phyloP scores from a whole-genome alignment of 106 monocot species.

The Allium fistulosum region DNA sequence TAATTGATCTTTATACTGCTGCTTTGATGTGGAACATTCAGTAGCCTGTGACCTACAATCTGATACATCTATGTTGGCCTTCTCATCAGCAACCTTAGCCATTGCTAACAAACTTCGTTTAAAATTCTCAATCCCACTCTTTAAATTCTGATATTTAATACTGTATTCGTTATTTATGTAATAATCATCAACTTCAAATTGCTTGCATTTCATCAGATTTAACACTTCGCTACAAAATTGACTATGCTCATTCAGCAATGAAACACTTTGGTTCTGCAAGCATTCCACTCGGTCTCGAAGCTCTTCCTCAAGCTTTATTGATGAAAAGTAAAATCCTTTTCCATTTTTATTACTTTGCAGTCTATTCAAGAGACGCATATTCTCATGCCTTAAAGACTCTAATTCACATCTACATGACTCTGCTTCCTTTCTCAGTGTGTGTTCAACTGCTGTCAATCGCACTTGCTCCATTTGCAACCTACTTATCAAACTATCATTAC shows the following conservation, averaged over 20 bases:
- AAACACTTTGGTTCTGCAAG: constrained; percentile 46
- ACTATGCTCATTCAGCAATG: constrained; percentile 49
- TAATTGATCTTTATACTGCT: constrained; percentile 9
- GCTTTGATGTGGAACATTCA: constrained; percentile 19
- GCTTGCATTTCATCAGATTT: constrained; percentile 24
- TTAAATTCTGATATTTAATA: constrained; percentile 56
- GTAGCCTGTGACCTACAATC: constrained; percentile 10
- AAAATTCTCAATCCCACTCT: constrained; percentile 44
- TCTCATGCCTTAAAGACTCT: constrained; percentile 67
- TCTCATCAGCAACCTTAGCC: constrained; percentile 34
- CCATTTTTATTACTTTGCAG: constrained; percentile 31
- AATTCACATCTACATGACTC: constrained; percentile 57
- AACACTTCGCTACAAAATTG: constrained; percentile 43
- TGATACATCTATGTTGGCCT: constrained; percentile 22
- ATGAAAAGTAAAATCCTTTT: constrained; percentile 9
- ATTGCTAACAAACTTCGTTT: constrained; percentile 50
- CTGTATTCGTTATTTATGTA: constrained; percentile 34
- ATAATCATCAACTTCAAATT: constrained; percentile 22
- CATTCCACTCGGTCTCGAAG: constrained; percentile 37
- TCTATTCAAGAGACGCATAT: constrained; percentile 43
- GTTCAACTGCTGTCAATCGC: constrained; percentile 75
- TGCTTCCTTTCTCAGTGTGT: constrained; percentile 63
- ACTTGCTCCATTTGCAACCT: constrained; percentile 62
- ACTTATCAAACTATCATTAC: constrained; percentile 20
- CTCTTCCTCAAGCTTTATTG: constrained; percentile 55